These are phyloP conservation scores for Neurospora cerealis DNA, from an alignment of 495 filamentous ascomycete genomes.

Conservation along the genomic window DNA sequence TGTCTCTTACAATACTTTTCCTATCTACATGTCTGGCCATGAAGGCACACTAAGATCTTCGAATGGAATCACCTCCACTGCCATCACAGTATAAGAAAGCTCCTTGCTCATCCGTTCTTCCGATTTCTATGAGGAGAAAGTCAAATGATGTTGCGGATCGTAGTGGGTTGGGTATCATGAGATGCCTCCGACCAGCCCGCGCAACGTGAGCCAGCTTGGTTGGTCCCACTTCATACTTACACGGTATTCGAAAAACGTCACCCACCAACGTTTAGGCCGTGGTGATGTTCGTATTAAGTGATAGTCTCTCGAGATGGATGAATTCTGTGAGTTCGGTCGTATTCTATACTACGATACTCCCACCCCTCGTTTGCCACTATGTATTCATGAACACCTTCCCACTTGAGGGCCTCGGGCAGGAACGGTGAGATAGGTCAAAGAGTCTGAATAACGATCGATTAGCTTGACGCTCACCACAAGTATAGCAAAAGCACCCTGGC, in stretches of 20 bases:
- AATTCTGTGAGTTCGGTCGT: not conserved
- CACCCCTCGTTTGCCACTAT: not conserved
- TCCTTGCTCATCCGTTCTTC: not conserved
- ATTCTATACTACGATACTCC: not conserved
- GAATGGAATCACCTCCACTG: not conserved
- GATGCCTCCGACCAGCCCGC: not conserved
- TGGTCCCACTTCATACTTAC: not conserved
- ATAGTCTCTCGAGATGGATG: not conserved
- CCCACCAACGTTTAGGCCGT: no score
- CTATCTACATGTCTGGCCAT: not conserved
- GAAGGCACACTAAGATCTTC: not conserved
- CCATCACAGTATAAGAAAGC: not conserved
- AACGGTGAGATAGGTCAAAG: not conserved
- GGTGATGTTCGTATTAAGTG: not conserved
- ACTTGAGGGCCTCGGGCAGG: not conserved
- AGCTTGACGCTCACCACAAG: not conserved
- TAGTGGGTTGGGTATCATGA: not conserved
- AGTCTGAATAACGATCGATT: not conserved
- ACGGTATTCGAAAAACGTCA: not conserved
- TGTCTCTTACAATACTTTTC: not conserved
- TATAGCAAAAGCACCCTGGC: not conserved
- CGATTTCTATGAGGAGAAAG: not conserved
- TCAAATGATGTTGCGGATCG: not conserved
- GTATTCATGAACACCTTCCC: not conserved
- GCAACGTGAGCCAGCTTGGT: not conserved